Evolutionary conservation across 1,139 yeast genomes (phyloP).

Genomic region (Geotrichum aggregatum): DNA sequence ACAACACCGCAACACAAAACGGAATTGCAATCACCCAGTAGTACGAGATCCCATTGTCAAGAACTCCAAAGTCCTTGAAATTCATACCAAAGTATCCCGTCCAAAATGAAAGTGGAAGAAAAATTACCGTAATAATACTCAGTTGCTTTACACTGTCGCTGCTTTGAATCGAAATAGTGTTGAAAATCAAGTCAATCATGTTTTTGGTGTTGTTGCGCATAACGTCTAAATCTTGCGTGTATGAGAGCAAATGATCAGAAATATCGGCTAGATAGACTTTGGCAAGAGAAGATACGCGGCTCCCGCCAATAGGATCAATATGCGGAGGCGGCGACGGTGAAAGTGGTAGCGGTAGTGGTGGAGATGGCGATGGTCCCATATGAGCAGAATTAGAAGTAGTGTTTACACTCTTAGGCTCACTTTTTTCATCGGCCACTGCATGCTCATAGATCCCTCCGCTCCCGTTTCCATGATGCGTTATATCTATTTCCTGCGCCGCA

Average conservation of each 20-base stretch:
- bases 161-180: constrained; percentile 50
- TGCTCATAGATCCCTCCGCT: background rate
- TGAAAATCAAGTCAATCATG: constrained; percentile 49
- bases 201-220: constrained; percentile 50
- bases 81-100: constrained; percentile 61
- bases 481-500: constrained; percentile 4
- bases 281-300: constrained; percentile 39
- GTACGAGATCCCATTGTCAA: constrained; percentile 29
- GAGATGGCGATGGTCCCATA: background rate
- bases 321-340: background rate
- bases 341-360: background rate
- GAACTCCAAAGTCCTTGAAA: constrained; percentile 46
- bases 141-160: constrained; percentile 50
- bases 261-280: constrained; percentile 50
- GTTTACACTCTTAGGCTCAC: no score
- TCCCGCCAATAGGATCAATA: constrained; percentile 12
- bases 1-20: constrained; percentile 16
- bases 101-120: constrained; percentile 52
- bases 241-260: constrained; percentile 49
- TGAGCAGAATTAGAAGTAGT: no score
- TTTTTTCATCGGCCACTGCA: no score
- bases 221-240: constrained; percentile 49
- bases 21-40: constrained; percentile 19
- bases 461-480: background rate
- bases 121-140: constrained; percentile 51